Evolutionary conservation across 805 yeast genomes (phyloP), one percentile per base, ranked within the genome.

Genomic region (Candida peoriensis): DNA sequence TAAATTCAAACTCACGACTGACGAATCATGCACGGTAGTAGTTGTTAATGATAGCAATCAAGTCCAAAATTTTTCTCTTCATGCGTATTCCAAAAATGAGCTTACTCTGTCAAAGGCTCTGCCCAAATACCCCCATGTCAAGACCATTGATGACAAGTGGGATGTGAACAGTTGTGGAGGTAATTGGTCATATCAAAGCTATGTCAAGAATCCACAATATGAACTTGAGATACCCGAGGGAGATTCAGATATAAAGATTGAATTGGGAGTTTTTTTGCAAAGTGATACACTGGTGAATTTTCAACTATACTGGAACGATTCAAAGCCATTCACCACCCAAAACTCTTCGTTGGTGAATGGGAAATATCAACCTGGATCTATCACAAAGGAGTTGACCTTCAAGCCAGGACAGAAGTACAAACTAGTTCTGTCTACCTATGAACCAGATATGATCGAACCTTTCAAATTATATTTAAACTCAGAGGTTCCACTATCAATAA

Each of bases 131-230:
- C 33, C 52, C 4, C 32, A 47, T 17, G 30, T 38, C 1, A 36
- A 45, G 3, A 47, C 53, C 3, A 20, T 58, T 2, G 38, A 50
- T 2, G 79, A 66, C 14, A 48, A 49, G 18, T 80, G 85, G 85
- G 54, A 54, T 9, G 44, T 55, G 1, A 53, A 50, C 3, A 54
- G 52, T 12, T 54, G 68, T 29, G 85, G 84, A 3, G 86, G 87
- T 0, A 72, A 65, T 44, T 73, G 77, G 74, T 39, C 68, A 0
- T 38, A 59, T 17, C 58, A 68, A 6, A 54, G 69, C 1, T 80
- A 65, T 44, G 48, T 70, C 15, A 47, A 60, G 8, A 80, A 80
- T 42, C 86, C 86, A 0, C 84, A 77, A 42, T 76, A 61, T 39
- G 57, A 51, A 20, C 25, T 70, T 32, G 49, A 43, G 8, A 24